Evolutionary conservation across 176 grass and related monocot genomes (phyloP).

Genomic region (Oryza glaberrima): DNA sequence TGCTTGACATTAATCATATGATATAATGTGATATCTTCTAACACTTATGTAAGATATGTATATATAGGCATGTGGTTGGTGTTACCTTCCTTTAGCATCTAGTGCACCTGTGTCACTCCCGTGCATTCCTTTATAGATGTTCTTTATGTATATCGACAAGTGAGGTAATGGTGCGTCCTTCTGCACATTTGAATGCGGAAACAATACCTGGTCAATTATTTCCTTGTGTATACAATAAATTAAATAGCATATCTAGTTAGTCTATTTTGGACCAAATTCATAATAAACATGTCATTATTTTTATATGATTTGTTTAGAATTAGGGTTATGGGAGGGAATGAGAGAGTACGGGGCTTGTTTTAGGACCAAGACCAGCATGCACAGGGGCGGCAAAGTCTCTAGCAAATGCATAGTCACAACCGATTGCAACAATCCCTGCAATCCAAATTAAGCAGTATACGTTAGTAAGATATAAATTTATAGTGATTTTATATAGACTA

Average conservation of each 20-base stretch:
- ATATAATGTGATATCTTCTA: too few relatives aligned
- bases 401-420: slow-evolving; percentile 43
- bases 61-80: not conserved
- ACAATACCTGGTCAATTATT: too few relatives aligned
- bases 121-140: slow-evolving; percentile 69
- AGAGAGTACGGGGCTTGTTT: slow-evolving; percentile 47
- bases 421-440: slow-evolving; percentile 53
- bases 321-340: not conserved
- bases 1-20: too few relatives aligned
- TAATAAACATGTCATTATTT: too few relatives aligned
- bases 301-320: not conserved
- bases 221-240: too few relatives aligned
- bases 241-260: too few relatives aligned
- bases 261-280: too few relatives aligned
- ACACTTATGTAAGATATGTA: not conserved
- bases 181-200: slow-evolving; percentile 18
- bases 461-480: too few relatives aligned
- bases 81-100: slow-evolving; percentile 66
- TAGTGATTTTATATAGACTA: too few relatives aligned
- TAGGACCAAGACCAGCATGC: slow-evolving; percentile 42
- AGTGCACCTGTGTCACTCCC: slow-evolving; percentile 67
- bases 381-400: slow-evolving; percentile 9
- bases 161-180: slow-evolving; percentile 34
- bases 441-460: not conserved
- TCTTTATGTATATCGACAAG: slow-evolving; percentile 51